Conservation (phyloP, 2,329 filamentous ascomycete species). For the Apiospora saccharicola region DNA sequence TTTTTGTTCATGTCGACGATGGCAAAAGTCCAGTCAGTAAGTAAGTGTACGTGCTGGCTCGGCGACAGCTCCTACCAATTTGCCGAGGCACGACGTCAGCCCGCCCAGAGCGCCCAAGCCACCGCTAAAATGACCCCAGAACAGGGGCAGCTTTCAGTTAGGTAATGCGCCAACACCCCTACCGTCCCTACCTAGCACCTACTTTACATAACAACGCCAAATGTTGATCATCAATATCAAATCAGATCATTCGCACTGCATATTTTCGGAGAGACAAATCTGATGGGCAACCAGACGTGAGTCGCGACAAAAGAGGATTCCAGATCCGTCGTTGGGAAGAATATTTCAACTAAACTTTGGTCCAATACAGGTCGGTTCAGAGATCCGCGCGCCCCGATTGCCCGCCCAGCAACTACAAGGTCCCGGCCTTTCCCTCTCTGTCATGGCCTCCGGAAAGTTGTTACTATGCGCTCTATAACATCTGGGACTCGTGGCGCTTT, state of each 20-base stretch:
- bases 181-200: conserved; percentile 21
- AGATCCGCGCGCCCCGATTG: conserved; percentile 31
- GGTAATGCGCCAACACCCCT: conserved; percentile 25
- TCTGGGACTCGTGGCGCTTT: conserved; percentile 84
- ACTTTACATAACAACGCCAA: background rate
- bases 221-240: conserved; percentile 10
- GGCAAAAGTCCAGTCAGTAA: background rate
- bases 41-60: conserved; percentile 10
- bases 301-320: background rate
- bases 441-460: conserved; percentile 71
- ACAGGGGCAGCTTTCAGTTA: conserved; percentile 20
- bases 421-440: conserved; percentile 81
- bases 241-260: background rate
- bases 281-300: conserved; percentile 36
- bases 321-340: background rate
- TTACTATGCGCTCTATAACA: conserved; percentile 72
- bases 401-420: conserved; percentile 65
- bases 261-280: background rate
- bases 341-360: background rate
- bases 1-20: background rate
- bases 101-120: background rate
- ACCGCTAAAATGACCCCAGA: background rate
- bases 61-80: conserved; percentile 25
- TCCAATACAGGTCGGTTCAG: background rate
- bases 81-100: conserved; percentile 39